Conservation (phyloP, 169 alveolate genomes). For the Eimeria maxima region DNA sequence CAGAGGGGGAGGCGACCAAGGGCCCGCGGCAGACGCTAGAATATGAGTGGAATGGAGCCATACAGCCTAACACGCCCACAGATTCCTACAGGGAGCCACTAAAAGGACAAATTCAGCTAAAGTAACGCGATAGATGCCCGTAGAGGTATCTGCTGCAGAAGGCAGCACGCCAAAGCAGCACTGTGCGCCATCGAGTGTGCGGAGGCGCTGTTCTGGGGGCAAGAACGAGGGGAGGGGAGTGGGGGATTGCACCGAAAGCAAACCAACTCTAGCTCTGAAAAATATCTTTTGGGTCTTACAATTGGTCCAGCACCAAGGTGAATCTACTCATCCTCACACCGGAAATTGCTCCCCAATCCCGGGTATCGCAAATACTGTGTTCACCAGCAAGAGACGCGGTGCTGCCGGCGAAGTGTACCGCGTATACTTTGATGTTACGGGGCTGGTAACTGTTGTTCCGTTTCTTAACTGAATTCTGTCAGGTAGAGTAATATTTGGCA, state of each 20-base stretch:
- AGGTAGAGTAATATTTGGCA: neutral
- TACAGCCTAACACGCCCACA: conserved; percentile 40
- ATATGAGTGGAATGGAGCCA: conserved; percentile 23
- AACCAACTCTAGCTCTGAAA: neutral
- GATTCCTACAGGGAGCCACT: neutral
- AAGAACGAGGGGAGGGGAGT: conserved; percentile 68
- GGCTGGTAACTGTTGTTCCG: neutral
- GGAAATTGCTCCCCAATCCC: neutral
- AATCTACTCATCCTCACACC: neutral
- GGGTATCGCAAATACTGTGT: neutral
- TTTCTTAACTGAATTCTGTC: neutral
- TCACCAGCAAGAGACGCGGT: conserved; percentile 31
- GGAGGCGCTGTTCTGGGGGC: conserved; percentile 75
- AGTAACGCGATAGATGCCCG: neutral
- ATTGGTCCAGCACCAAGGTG: neutral
- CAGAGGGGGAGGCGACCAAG: conserved; percentile 76
- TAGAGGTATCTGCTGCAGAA: conserved; percentile 65
- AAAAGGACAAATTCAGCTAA: neutral
- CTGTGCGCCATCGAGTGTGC: conserved; percentile 82
- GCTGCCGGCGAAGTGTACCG: neutral
- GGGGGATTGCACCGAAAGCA: conserved; percentile 52
- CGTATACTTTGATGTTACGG: neutral
- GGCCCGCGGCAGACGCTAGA: conserved; percentile 66
- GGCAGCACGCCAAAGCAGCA: conserved; percentile 80
- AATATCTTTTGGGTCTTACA: neutral